These are phyloP conservation scores for Astragalus glycyphyllos DNA, from an alignment of 306 rosid genomes.

Conservation along the genomic window DNA sequence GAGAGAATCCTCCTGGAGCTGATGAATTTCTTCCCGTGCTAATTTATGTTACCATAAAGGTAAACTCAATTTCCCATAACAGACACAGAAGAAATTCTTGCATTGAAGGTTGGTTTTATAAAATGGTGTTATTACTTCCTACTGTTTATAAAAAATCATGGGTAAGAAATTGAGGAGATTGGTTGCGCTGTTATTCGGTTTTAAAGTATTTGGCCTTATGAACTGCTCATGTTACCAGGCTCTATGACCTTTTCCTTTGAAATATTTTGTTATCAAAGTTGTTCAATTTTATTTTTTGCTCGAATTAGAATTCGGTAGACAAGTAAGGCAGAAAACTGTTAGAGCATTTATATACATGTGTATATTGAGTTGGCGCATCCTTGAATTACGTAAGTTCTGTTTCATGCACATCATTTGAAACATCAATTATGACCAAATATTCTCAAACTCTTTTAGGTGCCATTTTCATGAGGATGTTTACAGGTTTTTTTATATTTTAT, in stretches of 20 bases:
- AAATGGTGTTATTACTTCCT: slow-evolving; percentile 13
- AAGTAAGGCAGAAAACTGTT: slow-evolving; percentile 5
- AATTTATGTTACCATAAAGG: slow-evolving; percentile 86
- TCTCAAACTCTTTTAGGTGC: slow-evolving; percentile 37
- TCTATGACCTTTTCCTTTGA: slow-evolving; percentile 32
- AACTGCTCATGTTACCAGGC: slow-evolving; percentile 14
- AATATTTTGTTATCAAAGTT: slow-evolving; percentile 36
- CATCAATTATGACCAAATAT: slow-evolving; percentile 27
- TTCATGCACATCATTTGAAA: slow-evolving; percentile 3
- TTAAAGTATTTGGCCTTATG: slow-evolving; percentile 8
- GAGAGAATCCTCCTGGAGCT: slow-evolving; percentile 88
- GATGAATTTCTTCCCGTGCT: slow-evolving; percentile 99
- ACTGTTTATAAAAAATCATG: slow-evolving; percentile 24
- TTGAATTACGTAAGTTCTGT: slow-evolving; percentile 28
- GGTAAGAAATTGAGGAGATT: slow-evolving; percentile 12
- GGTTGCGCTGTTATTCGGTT: slow-evolving; percentile 25
- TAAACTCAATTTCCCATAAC: slow-evolving; percentile 38
- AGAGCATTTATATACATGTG: slow-evolving; percentile 9
- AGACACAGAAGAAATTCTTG: background rate
- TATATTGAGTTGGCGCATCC: slow-evolving; percentile 10
- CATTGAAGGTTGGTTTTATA: slow-evolving; percentile 17
- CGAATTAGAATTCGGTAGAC: slow-evolving; percentile 24
- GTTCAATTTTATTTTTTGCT: slow-evolving; percentile 13
- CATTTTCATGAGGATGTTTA: slow-evolving; percentile 31
- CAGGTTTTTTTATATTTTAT: background rate